These are phyloP conservation scores for Gossypium trilobum DNA, from an alignment of 441 rosid species.

Conservation along the genomic window DNA sequence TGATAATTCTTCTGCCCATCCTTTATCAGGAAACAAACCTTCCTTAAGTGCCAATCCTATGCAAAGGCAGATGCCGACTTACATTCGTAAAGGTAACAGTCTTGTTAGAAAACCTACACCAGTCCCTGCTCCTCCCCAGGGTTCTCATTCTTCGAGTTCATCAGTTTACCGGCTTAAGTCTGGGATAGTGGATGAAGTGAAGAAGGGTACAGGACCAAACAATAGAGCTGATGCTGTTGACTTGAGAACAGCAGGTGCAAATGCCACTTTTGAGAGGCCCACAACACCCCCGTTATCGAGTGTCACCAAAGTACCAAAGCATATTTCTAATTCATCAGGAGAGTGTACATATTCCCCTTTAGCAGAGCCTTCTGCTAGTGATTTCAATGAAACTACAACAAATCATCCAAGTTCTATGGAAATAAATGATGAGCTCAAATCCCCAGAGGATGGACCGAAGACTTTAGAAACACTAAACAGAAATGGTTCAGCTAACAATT, in stretches of 20 bases:
- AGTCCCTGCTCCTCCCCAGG: slow-evolving; percentile 34
- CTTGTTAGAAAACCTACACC: slow-evolving; percentile 62
- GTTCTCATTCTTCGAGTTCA: slow-evolving; percentile 31
- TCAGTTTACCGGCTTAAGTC: slow-evolving; percentile 34
- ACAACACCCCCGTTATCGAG: slow-evolving; percentile 32
- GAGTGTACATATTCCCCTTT: slow-evolving; percentile 29
- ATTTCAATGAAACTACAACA: slow-evolving; percentile 32
- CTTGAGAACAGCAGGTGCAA: slow-evolving; percentile 22
- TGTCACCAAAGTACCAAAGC: slow-evolving; percentile 27
- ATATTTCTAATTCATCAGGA: slow-evolving; percentile 26
- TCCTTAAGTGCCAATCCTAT: slow-evolving; percentile 27
- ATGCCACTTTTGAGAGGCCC: slow-evolving; percentile 37
- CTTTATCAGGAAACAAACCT: slow-evolving; percentile 35
- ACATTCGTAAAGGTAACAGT: slow-evolving; percentile 89
- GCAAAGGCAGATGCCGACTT: slow-evolving; percentile 42
- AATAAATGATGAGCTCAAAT: slow-evolving; percentile 30
- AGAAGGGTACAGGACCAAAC: slow-evolving; percentile 30
- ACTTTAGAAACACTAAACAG: slow-evolving; percentile 31
- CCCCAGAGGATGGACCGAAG: slow-evolving; percentile 31
- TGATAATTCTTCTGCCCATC: slow-evolving; percentile 27
- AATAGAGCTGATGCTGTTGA: slow-evolving; percentile 24
- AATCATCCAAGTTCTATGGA: slow-evolving; percentile 28
- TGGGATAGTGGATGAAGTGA: slow-evolving; percentile 29
- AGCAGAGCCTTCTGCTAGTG: slow-evolving; percentile 31
- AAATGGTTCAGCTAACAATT: slow-evolving; percentile 28